A percentile compares a stretch with the other conserved stretches of the same genome.
Evolutionary conservation across 2,329 filamentous ascomycete genomes (phyloP).

Genomic region (Calonectria leucothoes): DNA sequence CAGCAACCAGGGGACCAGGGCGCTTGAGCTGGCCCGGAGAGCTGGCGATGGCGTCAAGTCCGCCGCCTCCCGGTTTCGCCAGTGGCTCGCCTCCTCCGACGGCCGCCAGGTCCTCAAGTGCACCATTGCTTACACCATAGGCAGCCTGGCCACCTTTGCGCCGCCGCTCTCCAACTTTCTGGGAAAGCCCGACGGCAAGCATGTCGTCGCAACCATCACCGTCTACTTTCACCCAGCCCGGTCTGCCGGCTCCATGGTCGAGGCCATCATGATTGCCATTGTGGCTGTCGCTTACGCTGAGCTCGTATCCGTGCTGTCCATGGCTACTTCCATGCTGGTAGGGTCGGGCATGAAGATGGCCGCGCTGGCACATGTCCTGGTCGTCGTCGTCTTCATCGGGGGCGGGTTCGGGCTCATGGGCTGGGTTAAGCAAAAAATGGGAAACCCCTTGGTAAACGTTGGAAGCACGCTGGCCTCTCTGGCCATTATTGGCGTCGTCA

Average conservation of each 20-base stretch:
- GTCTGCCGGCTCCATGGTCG: constrained; percentile 88
- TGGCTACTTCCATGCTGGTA: constrained; percentile 86
- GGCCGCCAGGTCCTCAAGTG: constrained; percentile 90
- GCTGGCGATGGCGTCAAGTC: constrained; percentile 44
- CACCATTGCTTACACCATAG: constrained; percentile 88
- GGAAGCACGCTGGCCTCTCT: constrained; percentile 88
- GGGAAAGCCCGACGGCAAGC: constrained; percentile 89
- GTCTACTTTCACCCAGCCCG: constrained; percentile 95
- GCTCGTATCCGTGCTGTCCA: constrained; percentile 82
- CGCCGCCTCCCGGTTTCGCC: constrained; percentile 65
- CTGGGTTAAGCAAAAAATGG: constrained; percentile 84
- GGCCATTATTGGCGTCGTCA: constrained; percentile 88
- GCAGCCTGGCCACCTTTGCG: constrained; percentile 87
- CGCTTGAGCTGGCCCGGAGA: constrained; percentile 24
- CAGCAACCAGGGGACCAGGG: neutral
- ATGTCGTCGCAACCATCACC: constrained; percentile 91
- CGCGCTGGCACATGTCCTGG: constrained; percentile 79
- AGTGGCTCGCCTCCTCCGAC: constrained; percentile 70
- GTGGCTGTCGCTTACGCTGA: constrained; percentile 79
- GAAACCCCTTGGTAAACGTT: constrained; percentile 83
- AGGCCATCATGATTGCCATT: constrained; percentile 82
- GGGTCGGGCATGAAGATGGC: constrained; percentile 74
- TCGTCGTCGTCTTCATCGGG: constrained; percentile 86
- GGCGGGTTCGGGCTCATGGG: constrained; percentile 88
- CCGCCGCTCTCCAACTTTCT: constrained; percentile 77